phyloP scores from a whole-genome alignment of 2,329 filamentous ascomycete species.

The Sporothrix variecibatus region DNA sequence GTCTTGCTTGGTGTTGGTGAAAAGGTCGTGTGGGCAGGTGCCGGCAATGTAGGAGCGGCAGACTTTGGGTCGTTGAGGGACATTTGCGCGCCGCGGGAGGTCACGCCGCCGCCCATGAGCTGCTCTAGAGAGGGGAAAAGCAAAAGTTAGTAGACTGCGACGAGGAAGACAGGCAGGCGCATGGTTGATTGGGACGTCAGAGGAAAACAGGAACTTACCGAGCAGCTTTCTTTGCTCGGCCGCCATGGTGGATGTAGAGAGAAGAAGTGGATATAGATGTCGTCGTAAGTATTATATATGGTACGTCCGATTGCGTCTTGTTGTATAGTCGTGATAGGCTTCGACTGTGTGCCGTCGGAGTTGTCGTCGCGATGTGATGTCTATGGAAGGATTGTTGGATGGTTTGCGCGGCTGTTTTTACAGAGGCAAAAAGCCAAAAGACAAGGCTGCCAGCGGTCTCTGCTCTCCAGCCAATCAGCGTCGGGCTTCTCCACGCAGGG shows the following conservation, averaged over 20 bases:
- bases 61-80: conserved; percentile 87
- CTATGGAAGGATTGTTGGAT: neutral
- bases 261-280: neutral
- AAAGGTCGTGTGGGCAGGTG: conserved; percentile 96
- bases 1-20: conserved; percentile 99
- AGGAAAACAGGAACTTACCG: conserved; percentile 46
- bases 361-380: neutral
- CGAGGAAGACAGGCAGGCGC: neutral
- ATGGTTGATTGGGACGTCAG: neutral
- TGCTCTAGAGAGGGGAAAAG: conserved; percentile 66
- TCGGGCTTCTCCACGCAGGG: neutral
- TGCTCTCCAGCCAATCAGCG: neutral
- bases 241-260: conserved; percentile 62
- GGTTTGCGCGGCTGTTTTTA: neutral
- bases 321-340: neutral
- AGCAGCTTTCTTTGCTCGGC: conserved; percentile 98
- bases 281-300: neutral
- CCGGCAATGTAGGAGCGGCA: conserved; percentile 93
- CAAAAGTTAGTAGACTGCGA: conserved; percentile 13
- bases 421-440: conserved; percentile 11
- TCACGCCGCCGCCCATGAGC: conserved; percentile 77
- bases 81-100: conserved; percentile 76
- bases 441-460: conserved; percentile 17
- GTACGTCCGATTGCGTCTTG: neutral
- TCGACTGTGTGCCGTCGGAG: neutral